Evolutionary conservation across 108 stramenopile species (phyloP), one percentile per base, ranked within the genome.

Genomic region (Cyclostephanos invisitatus): DNA sequence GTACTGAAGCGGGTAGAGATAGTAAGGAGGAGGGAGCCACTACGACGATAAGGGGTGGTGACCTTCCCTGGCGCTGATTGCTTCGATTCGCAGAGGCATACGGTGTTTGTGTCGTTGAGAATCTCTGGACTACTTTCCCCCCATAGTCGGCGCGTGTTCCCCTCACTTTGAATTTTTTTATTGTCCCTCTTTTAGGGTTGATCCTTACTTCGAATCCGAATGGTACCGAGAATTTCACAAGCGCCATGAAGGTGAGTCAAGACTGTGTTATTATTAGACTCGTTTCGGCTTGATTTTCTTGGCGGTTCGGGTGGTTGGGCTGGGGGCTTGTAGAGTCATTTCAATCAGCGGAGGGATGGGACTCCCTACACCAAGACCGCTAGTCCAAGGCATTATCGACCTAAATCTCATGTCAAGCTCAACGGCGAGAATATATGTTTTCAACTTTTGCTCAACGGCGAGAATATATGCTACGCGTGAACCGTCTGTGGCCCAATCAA

Each of bases 231-330:
- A 38, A 25, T 21, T 68, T 55, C 24, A 55, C 67, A 44, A 68
- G 67, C 24, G 67, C 67, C 53, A 68, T 68, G 67, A 55, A 68
- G 67, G 67, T 68, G 27, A 68, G 67, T 68, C 15, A 48, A 14
- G 27, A 46, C 5, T 64, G 3, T 2, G 9, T 0, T 12, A 59
- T 35, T 18, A 36, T 59, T 10, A 47, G 32, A 40, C 54, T 40
- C 18, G 20, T 50, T 27, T 65, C 11, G 11, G 37, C 28, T n/a
- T 65, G 12, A 35, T 54, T 46, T 46, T 3, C 11, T 46, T 15
- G 12, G 17, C 15, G 12, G 3, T 46, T 46, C 0, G 44, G 11
- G 44, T 8, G 18, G 51, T 1, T 53, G 18, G 25, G 25, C 0
- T 12, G 53, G 22, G 53, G 22, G 25, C 21, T n/a, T n/a, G n/a